Evolutionary conservation across 2,329 filamentous ascomycete genomes (phyloP).

Genomic region (Hypocreales sp.): DNA sequence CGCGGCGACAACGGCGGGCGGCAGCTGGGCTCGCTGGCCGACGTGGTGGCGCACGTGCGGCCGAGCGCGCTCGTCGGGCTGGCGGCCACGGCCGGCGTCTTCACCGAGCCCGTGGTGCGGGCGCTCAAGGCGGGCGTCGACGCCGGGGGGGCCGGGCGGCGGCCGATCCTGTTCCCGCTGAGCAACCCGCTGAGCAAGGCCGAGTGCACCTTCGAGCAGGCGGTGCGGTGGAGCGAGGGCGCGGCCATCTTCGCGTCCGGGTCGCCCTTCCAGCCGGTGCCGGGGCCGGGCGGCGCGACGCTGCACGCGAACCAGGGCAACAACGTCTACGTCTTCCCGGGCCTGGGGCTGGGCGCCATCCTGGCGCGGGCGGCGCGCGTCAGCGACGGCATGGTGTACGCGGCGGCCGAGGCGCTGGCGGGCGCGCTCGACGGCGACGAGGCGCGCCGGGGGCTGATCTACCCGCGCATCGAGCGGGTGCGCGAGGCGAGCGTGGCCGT

Average conservation of each 20-base stretch:
- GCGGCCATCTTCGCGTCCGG: slow-evolving; percentile 88
- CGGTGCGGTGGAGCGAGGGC: slow-evolving; percentile 79
- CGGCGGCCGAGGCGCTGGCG: slow-evolving; percentile 68
- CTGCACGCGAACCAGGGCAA: slow-evolving; percentile 76
- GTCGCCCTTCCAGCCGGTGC: slow-evolving; percentile 71
- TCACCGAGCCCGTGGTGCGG: slow-evolving; percentile 74
- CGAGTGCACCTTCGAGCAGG: slow-evolving; percentile 93
- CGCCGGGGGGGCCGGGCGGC: slow-evolving; percentile 50
- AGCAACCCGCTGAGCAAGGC: slow-evolving; percentile 95
- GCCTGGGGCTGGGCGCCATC: slow-evolving; percentile 85
- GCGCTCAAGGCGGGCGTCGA: slow-evolving; percentile 51
- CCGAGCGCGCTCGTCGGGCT: slow-evolving; percentile 90
- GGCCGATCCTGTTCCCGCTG: slow-evolving; percentile 87
- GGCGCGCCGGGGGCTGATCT: slow-evolving; percentile 69
- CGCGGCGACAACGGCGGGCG: slow-evolving; percentile 48
- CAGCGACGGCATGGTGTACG: slow-evolving; percentile 95
- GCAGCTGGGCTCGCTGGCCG: slow-evolving; percentile 66
- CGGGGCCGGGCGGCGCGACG: slow-evolving; percentile 40
- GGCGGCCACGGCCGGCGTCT: slow-evolving; percentile 86
- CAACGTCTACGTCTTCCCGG: slow-evolving; percentile 89
- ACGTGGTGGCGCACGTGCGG: slow-evolving; percentile 89
- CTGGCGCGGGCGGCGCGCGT: slow-evolving; percentile 74
- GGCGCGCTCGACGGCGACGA: slow-evolving; percentile 69
- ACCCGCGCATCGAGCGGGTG: slow-evolving; percentile 82
- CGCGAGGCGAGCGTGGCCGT: slow-evolving; percentile 78